A percentile compares a stretch with the other conserved stretches of the same genome.
These are phyloP conservation scores for Nemania bipapillata DNA, from an alignment of 2,329 filamentous ascomycete species.

Conservation along the genomic window DNA sequence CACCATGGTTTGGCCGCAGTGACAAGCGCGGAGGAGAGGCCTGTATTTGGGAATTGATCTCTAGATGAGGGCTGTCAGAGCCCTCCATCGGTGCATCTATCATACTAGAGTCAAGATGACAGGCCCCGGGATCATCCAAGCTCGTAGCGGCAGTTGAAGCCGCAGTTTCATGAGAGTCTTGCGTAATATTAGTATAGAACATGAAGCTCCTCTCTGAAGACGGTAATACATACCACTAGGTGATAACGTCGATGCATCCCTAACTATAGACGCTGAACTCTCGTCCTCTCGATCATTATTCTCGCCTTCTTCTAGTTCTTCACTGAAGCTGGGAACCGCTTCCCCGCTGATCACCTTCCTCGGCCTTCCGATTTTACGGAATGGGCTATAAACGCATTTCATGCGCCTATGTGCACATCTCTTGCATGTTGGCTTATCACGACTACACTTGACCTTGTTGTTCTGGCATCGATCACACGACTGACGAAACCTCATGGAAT, in stretches of 20 bases:
- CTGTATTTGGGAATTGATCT: background rate
- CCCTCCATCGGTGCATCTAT: background rate
- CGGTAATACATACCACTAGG: background rate
- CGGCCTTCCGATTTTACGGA: constrained; percentile 19
- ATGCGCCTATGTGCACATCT: constrained; percentile 30
- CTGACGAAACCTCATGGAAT: constrained; percentile 3
- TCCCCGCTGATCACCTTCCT: constrained; percentile 7
- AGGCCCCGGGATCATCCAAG: background rate
- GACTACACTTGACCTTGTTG: constrained; percentile 31
- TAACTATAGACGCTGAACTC: background rate
- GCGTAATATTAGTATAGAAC: background rate
- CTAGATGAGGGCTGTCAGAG: background rate
- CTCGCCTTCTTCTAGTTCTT: background rate
- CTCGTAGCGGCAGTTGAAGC: background rate
- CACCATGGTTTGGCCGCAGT: background rate
- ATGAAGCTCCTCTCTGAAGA: background rate
- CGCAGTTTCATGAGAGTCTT: background rate
- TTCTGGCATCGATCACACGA: constrained; percentile 36
- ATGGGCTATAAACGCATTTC: constrained; percentile 22
- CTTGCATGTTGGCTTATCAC: constrained; percentile 35
- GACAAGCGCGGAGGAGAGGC: background rate
- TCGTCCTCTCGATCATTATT: background rate
- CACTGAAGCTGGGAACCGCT: background rate
- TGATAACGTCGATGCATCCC: background rate
- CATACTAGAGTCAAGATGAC: background rate